A percentile compares a stretch with the other conserved stretches of the same genome.
Conservation (phyloP, 2,329 filamentous ascomycete species). For the Sclerotinia nivalis region DNA sequence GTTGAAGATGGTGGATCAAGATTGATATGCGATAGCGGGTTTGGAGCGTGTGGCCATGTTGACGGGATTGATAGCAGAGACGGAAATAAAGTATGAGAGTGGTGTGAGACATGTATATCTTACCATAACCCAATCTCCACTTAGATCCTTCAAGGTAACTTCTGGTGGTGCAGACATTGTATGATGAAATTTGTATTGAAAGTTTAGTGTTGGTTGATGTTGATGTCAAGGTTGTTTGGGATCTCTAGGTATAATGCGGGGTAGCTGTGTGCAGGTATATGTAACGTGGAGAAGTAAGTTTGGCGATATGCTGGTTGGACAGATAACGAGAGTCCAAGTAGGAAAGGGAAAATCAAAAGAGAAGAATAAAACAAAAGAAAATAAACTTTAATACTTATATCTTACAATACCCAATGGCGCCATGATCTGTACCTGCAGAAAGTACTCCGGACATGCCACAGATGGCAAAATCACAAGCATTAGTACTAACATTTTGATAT, state of each 20-base stretch:
- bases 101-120: conserved; percentile 22
- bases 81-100: conserved; percentile 2
- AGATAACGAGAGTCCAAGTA: not conserved
- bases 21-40: too few relatives aligned
- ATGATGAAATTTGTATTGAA: not conserved
- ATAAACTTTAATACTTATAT: conserved; percentile 16
- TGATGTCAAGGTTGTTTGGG: not conserved
- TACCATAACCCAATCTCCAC: conserved; percentile 56
- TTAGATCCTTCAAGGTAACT: conserved; percentile 53
- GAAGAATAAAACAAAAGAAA: not conserved
- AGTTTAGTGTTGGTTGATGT: not conserved
- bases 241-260: not conserved
- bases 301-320: not conserved
- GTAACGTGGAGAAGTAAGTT: not conserved
- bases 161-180: conserved; percentile 57
- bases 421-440: conserved; percentile 5
- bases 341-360: not conserved
- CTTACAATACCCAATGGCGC: not conserved
- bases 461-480: not conserved
- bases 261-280: not conserved
- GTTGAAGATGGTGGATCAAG: not conserved
- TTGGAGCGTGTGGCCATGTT: not conserved
- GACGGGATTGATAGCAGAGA: not conserved
- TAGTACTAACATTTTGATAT: not conserved
- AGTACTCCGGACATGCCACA: not conserved